Percentiles rank a stretch among this genome's conserved stretches.
Evolutionary conservation across 2,329 filamentous ascomycete genomes (phyloP).

Genomic region (Penicillium sp.): DNA sequence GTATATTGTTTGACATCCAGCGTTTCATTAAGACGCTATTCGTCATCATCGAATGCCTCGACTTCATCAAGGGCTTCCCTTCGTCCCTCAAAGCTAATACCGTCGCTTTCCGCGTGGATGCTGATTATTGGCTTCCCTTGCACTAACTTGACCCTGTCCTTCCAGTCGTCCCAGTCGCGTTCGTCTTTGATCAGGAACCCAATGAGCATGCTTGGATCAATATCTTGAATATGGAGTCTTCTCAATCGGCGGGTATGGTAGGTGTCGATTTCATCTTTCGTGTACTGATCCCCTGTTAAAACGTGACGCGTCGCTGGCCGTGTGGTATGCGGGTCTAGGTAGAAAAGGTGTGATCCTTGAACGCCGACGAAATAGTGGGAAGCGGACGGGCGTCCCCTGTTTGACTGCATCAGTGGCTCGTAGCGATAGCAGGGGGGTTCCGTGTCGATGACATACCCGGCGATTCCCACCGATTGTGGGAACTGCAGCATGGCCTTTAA

Average conservation of each 20-base stretch:
- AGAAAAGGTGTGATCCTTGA: conserved; percentile 83
- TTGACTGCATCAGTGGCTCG: conserved; percentile 17
- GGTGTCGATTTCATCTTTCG: conserved; percentile 73
- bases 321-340: conserved; percentile 91
- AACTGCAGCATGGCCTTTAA: conserved; percentile 83
- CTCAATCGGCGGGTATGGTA: conserved; percentile 88
- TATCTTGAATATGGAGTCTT: conserved; percentile 81
- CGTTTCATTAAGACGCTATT: conserved; percentile 8
- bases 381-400: conserved; percentile 85
- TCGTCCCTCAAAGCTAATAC: conserved; percentile 62
- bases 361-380: conserved; percentile 78
- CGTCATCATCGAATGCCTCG: conserved; percentile 79
- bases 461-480: conserved; percentile 92
- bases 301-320: conserved; percentile 74
- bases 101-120: conserved; percentile 70
- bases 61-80: conserved; percentile 85
- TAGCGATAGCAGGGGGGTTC: conserved; percentile 28
- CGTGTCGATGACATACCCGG: conserved; percentile 65
- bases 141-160: conserved; percentile 72
- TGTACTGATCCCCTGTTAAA: conserved; percentile 55
- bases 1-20: background rate
- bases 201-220: conserved; percentile 98
- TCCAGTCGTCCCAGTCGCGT: conserved; percentile 84
- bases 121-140: conserved; percentile 86
- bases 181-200: conserved; percentile 85